These are phyloP conservation scores for Linnemannia zychae DNA, from an alignment of 192 early-diverging fungal species.

Conservation along the genomic window DNA sequence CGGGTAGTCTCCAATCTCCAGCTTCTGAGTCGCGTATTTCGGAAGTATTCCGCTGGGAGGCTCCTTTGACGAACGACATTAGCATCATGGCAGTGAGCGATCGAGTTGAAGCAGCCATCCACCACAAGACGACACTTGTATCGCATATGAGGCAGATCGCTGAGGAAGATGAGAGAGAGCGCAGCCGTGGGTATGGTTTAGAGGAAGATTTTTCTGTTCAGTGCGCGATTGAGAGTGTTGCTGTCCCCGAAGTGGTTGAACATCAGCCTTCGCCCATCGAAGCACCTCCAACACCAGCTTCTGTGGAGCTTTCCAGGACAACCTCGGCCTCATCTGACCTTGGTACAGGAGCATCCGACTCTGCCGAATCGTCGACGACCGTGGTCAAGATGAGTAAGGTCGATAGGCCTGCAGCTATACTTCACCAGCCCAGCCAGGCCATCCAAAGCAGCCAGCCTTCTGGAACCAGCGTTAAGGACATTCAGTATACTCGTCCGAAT, in stretches of 20 bases:
- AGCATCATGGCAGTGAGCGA: conserved; percentile 36
- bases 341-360: conserved; percentile 42
- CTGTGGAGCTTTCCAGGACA: conserved; percentile 42
- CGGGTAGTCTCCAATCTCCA: conserved; percentile 56
- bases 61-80: conserved; percentile 41
- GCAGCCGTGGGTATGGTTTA: conserved; percentile 41
- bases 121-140: conserved; percentile 47
- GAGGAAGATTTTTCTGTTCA: conserved; percentile 36
- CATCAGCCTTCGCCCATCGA: conserved; percentile 46
- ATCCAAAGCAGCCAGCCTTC: conserved; percentile 1
- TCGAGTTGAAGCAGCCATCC: conserved; percentile 45
- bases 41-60: conserved; percentile 63
- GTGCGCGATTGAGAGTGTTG: conserved; percentile 13
- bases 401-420: neutral
- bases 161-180: conserved; percentile 47
- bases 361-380: conserved; percentile 48
- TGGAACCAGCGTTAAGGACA: neutral
- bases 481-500: neutral
- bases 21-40: conserved; percentile 66
- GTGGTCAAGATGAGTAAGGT: conserved; percentile 32
- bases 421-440: neutral
- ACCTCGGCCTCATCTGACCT: conserved; percentile 35
- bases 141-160: conserved; percentile 42
- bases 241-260: conserved; percentile 36
- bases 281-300: neutral